Base-by-base conservation (phyloP, 2,329 filamentous ascomycete genomes). In the Ceratocystis ficicola region DNA sequence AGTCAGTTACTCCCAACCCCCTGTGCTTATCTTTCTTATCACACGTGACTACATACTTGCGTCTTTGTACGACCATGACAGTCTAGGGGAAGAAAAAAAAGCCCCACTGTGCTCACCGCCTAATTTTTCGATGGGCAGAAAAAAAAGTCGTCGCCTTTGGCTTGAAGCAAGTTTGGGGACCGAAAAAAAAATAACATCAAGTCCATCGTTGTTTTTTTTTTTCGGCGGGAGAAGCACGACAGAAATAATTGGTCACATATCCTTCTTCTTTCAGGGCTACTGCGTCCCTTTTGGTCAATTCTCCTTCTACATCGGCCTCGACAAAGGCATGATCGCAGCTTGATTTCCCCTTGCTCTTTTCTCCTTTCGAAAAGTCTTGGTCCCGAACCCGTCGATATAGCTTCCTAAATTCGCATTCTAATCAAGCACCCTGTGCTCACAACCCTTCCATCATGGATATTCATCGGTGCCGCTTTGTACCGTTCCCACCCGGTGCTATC, bases 391-490 rank as follows among this genome's bases (percentile, higher is more conserved):
- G 28, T 59, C 44, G 44, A 59, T 52, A 25, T 41, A 41, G 12
- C 10, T 41, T 12, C 52, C 44, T 22, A 44, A 5, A 41, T 28
- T 62, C 30, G 20, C 60, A 17, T 50, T 44, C n/a, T 36, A 46
- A 32, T 25, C 55, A 36, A 32, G 25, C 36, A 10, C 50, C 48
- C 17, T 41, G 36, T 10, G 12, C 36, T 12, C 12, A 41, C 41
- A 46, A 60, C 17, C 44, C 6, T 36, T 20, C 36, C 8, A 25
- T 68, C 67, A 96, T 97, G 93, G 93, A 97, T 77, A 87, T 99
- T 74, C 94, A 99, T 79, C 90, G 94, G 72, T 95, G 92, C 74
- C 90, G 94, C 73, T 99, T 99, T 77, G 88, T 99, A 71, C 89
- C 89, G 50, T 97, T 89, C 76, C 90, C 91, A 70, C 88, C 90